Percentiles rank a stretch among this genome's conserved stretches.
Conservation (phyloP, 176 grass and related monocot species). For the Melocanna baccifera region DNA sequence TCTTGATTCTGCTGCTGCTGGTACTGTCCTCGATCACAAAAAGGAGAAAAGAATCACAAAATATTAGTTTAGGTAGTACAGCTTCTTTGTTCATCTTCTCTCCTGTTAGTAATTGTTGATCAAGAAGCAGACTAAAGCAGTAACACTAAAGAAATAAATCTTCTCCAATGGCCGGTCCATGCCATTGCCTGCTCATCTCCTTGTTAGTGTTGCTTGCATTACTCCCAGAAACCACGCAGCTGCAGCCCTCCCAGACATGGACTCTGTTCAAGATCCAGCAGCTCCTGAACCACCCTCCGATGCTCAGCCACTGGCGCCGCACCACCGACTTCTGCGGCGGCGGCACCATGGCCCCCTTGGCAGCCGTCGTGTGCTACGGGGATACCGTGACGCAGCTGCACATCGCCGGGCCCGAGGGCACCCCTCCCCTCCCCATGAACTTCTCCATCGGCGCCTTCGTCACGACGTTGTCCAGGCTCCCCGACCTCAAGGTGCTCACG, state of each 20-base stretch:
- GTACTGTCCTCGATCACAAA: background rate
- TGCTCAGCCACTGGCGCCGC: constrained; percentile 70
- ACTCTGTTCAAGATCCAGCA: constrained; percentile 83
- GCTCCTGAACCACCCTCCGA: constrained; percentile 52
- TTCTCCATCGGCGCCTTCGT: constrained; percentile 75
- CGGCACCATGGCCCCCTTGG: constrained; percentile 15
- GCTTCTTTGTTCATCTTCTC: background rate
- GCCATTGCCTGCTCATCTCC: constrained; percentile 16
- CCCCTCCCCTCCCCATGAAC: constrained; percentile 57
- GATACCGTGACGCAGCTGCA: constrained; percentile 89
- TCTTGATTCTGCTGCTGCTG: background rate
- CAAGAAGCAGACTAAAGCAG: background rate
- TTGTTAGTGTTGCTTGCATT: constrained; percentile 13
- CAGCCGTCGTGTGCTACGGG: constrained; percentile 79
- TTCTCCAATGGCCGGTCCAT: constrained; percentile 26
- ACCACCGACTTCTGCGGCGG: constrained; percentile 73
- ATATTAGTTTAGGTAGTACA: background rate
- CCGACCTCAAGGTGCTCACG: constrained; percentile 86
- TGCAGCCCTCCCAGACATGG: constrained; percentile 69
- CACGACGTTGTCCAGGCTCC: constrained; percentile 70
- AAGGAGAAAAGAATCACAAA: background rate
- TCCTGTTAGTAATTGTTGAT: background rate
- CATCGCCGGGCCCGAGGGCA: constrained; percentile 41
- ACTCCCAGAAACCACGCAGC: constrained; percentile 35
- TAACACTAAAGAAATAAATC: background rate